Conservation (phyloP, 345 rosid species). For the Hibiscus tridactylites region DNA sequence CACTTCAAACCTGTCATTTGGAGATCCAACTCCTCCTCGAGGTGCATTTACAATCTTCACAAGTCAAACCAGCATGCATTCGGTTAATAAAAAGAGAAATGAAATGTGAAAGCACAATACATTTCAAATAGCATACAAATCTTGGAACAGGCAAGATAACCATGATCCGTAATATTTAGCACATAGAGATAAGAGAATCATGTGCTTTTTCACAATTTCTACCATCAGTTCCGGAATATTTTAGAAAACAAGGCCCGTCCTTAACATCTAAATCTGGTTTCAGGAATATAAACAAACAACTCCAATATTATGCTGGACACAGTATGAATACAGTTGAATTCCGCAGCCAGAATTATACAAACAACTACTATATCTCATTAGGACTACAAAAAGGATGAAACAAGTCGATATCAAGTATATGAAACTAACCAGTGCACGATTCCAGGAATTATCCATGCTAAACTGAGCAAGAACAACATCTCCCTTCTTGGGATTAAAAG, state of each 20-base stretch:
- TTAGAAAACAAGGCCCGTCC: background rate
- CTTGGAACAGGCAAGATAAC: background rate
- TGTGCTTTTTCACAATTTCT: too few species aligned
- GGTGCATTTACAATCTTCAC: slow-evolving; percentile 81
- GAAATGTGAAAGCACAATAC: background rate
- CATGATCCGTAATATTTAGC: background rate
- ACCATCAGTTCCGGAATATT: background rate
- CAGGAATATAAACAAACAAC: background rate
- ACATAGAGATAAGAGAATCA: background rate
- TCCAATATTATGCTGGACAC: background rate
- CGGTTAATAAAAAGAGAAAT: background rate
- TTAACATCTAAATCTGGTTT: background rate
- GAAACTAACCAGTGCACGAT: slow-evolving; percentile 81
- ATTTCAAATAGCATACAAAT: background rate
- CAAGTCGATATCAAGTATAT: background rate
- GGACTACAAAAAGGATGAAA: background rate
- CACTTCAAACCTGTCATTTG: slow-evolving; percentile 76
- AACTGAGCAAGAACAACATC: slow-evolving; percentile 85
- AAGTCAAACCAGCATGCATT: background rate
- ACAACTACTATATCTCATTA: background rate
- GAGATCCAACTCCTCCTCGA: slow-evolving; percentile 57
- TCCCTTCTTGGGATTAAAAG: slow-evolving; percentile 9
- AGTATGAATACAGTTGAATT: background rate
- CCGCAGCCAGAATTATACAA: background rate
- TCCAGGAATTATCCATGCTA: slow-evolving; percentile 95